Evolutionary conservation across 306 rosid species (phyloP), one percentile per base, ranked within the genome.

Genomic region (Rosa lucieae): DNA sequence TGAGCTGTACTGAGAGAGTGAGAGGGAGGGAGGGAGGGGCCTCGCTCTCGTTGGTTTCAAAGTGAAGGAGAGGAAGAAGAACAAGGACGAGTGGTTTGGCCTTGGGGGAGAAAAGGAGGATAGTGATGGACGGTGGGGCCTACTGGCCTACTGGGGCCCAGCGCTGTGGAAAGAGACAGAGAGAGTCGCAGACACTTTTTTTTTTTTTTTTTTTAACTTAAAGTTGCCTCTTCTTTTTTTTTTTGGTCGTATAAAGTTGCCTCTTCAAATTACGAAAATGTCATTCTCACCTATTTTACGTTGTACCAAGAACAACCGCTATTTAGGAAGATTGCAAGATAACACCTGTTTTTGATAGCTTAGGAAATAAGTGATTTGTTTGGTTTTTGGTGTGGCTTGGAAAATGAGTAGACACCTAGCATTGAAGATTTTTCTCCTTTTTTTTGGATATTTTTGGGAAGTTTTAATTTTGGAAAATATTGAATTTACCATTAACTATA

Each of bases 11-110:
- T 1, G 6, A 15, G 17, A 29, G 5, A 65, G 0, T n/a, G n/a
- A n/a, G 21, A 61, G n/a, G 17, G 26, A 1, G 7, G 2, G 8
- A 29, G 68, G 20, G 42, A 4, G 42, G 40, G 70, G 43, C 26
- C 37, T 39, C 56, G 70, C 43, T 13, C 44, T 20, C 66, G 81
- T 67, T 73, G 65, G 71, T 77, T 72, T 77, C 82, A 7, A 73
- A 78, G 72, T 35, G 53, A 40, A n/a, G 32, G 7, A 26, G 32
- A 9, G 12, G 10, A 5, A 29, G 67, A 26, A 13, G 37, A 32
- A 32, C 3, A 32, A 59, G 6, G 14, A 59, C 6, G 65, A 23
- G 44, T 5, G 46, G 26, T 43, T 39, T 32, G 37, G 37, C 37
- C 37, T 32, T 67, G 2, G 26, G 52, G 29, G 72, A 58, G 66